These are phyloP conservation scores for Berberis thunbergii DNA, from an alignment of 164 flowering plant genomes.

Conservation along the genomic window DNA sequence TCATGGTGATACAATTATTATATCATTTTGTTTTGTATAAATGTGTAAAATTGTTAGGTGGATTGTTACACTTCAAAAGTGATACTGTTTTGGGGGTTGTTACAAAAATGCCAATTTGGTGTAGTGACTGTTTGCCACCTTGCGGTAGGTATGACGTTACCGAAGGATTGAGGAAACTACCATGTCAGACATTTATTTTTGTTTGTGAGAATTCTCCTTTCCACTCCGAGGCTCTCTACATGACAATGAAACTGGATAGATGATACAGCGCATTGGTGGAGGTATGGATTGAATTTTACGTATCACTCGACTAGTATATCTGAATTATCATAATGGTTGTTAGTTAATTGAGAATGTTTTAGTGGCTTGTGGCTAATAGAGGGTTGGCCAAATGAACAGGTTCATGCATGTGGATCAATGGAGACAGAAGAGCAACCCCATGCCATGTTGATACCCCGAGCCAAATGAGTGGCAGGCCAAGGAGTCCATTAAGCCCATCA, in stretches of 20 bases:
- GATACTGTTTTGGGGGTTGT: too few species aligned
- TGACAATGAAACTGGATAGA: constrained; percentile 69
- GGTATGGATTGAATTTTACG: constrained; percentile 31
- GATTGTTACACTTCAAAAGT: too few species aligned
- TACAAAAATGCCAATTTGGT: too few species aligned
- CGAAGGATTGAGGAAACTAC: constrained; percentile 56
- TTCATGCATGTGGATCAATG: constrained; percentile 88
- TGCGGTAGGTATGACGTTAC: constrained; percentile 75
- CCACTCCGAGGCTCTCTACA: constrained; percentile 70
- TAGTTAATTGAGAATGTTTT: not conserved
- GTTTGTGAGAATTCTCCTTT: constrained; percentile 80
- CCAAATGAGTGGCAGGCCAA: constrained; percentile 54
- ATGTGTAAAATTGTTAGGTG: too few species aligned
- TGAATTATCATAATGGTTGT: not conserved
- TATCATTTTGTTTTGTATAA: too few species aligned
- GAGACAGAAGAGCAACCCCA: constrained; percentile 98
- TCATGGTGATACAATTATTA: too few species aligned
- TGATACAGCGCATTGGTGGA: constrained; percentile 83
- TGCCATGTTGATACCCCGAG: constrained; percentile 88
- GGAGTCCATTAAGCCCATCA: constrained; percentile 79
- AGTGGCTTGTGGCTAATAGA: not conserved
- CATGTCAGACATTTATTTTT: constrained; percentile 76
- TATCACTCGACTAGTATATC: not conserved
- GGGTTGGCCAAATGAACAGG: constrained; percentile 28
- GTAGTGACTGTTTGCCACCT: too few species aligned